Conservation (phyloP, 2,329 filamentous ascomycete genomes). For the Claviceps purpurea region DNA sequence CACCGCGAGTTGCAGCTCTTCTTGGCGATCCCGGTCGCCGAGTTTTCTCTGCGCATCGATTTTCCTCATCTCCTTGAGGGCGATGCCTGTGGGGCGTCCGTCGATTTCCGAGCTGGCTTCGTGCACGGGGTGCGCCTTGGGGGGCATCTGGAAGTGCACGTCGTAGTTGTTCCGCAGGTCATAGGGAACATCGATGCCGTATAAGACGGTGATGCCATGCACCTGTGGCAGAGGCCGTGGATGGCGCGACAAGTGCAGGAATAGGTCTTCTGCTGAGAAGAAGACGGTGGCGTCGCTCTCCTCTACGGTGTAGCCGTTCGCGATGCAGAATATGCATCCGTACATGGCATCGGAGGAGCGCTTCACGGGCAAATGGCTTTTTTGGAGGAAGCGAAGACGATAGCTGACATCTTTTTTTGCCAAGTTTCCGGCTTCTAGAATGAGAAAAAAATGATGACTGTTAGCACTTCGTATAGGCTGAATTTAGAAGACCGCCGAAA, state of each 20-base stretch:
- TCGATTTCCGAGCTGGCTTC: constrained; percentile 26
- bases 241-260: constrained; percentile 39
- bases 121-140: constrained; percentile 25
- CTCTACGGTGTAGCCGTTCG: constrained; percentile 33
- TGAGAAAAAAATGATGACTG: neutral
- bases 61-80: constrained; percentile 33
- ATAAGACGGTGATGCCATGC: constrained; percentile 33
- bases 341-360: constrained; percentile 40
- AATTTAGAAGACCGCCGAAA: neutral
- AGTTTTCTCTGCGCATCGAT: constrained; percentile 31
- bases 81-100: constrained; percentile 29
- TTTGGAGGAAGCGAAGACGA: constrained; percentile 41
- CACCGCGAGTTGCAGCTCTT: constrained; percentile 31
- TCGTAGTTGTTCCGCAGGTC: constrained; percentile 37
- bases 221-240: constrained; percentile 37
- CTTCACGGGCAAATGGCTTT: constrained; percentile 37
- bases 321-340: constrained; percentile 40
- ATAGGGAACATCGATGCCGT: constrained; percentile 26
- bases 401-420: constrained; percentile 32
- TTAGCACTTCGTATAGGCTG: too few relatives aligned
- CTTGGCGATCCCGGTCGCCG: constrained; percentile 24
- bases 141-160: constrained; percentile 31
- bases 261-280: constrained; percentile 37
- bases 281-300: constrained; percentile 45
- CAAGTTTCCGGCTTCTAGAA: constrained; percentile 26